Conservation (phyloP, 2,329 filamentous ascomycete species). For the Neofusicoccum cordaticola region DNA sequence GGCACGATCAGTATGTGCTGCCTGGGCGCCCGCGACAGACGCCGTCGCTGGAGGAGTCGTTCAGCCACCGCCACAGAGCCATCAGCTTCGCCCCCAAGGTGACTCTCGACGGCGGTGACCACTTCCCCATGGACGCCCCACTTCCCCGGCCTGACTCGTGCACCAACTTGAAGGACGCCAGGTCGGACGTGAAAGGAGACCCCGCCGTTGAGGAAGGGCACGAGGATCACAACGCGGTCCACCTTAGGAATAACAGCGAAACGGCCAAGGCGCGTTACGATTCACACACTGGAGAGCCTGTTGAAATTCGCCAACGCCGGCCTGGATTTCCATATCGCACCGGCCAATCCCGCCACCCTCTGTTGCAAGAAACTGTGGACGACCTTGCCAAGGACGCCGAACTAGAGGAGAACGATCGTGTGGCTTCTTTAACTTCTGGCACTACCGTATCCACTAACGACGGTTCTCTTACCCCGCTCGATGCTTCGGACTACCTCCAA, state of each 20-base stretch:
- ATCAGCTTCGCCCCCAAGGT: conserved; percentile 43
- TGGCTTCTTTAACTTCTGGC: conserved; percentile 43
- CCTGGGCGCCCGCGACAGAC: not conserved
- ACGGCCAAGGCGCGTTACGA: conserved; percentile 31
- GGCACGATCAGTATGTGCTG: conserved; percentile 9
- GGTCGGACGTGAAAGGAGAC: conserved; percentile 17
- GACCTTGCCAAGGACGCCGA: conserved; percentile 12
- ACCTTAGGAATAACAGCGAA: conserved; percentile 16
- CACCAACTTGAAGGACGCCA: not conserved
- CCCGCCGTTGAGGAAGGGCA: conserved; percentile 20
- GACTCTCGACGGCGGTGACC: conserved; percentile 39
- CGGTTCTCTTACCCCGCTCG: conserved; percentile 38
- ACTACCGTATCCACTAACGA: conserved; percentile 40
- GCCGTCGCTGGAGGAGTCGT: conserved; percentile 20
- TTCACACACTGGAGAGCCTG: conserved; percentile 12
- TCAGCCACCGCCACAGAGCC: conserved; percentile 35
- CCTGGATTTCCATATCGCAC: conserved; percentile 30
- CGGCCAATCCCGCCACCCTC: conserved; percentile 31
- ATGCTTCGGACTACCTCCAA: conserved; percentile 30
- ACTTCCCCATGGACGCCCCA: conserved; percentile 37
- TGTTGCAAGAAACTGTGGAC: conserved; percentile 36
- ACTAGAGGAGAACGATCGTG: conserved; percentile 28
- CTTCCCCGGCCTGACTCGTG: conserved; percentile 29
- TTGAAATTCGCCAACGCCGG: not conserved
- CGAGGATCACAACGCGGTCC: conserved; percentile 23